phyloP scores from a whole-genome alignment of 441 rosid species.

The Gossypium gossypioides region DNA sequence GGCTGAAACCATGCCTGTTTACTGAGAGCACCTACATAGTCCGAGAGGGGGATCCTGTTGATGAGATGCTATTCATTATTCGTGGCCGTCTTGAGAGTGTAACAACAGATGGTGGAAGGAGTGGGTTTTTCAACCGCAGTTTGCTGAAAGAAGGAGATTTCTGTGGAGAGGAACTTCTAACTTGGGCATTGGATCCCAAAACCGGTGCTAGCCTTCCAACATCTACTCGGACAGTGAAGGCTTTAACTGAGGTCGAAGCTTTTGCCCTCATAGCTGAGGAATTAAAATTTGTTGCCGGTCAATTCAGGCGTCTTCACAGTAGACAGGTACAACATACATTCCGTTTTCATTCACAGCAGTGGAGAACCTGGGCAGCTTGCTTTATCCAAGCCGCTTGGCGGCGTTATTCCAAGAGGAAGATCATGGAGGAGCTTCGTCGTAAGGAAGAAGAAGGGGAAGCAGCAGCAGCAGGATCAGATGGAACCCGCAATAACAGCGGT shows the following conservation, averaged over 20 bases:
- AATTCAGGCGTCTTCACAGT: constrained; percentile 83
- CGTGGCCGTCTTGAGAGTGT: constrained; percentile 93
- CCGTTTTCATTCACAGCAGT: constrained; percentile 90
- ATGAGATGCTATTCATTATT: constrained; percentile 89
- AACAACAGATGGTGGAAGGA: constrained; percentile 93
- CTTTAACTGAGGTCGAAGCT: constrained; percentile 75
- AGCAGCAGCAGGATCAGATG: constrained; percentile 23
- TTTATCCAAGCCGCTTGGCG: constrained; percentile 96
- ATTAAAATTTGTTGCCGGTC: constrained; percentile 82
- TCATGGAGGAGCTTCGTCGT: constrained; percentile 57
- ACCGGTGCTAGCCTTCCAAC: constrained; percentile 77
- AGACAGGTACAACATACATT: constrained; percentile 88
- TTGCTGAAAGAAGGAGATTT: constrained; percentile 77
- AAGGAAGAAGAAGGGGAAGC: constrained; percentile 70
- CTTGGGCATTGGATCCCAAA: constrained; percentile 93
- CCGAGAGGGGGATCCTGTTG: constrained; percentile 91
- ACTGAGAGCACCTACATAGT: constrained; percentile 73
- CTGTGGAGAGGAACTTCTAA: constrained; percentile 90
- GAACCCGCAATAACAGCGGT: neutral
- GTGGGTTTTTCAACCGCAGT: constrained; percentile 80
- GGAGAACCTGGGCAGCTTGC: constrained; percentile 98
- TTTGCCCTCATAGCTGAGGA: constrained; percentile 82
- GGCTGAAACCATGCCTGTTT: constrained; percentile 77
- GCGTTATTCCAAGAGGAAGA: constrained; percentile 73
- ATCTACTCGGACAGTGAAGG: constrained; percentile 83